Conservation (phyloP, 805 yeast genomes). For the Monosporozyma aerobia region DNA sequence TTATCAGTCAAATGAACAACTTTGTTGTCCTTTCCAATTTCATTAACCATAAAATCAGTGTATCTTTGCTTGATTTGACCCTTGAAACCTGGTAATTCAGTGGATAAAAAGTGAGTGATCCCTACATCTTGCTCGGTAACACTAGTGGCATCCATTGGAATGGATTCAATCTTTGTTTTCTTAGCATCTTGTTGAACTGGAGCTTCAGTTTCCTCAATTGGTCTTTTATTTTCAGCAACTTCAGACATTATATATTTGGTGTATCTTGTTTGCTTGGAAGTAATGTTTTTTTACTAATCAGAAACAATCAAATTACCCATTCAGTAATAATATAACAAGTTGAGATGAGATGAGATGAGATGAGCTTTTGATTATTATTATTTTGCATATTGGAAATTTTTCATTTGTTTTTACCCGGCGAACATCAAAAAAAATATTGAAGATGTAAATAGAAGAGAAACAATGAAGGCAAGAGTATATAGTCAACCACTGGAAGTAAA, state of each 20-base stretch:
- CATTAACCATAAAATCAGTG: slow-evolving; percentile 90
- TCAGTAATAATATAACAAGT: neutral
- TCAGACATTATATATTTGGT: neutral
- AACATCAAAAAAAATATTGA: neutral
- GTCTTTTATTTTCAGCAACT: slow-evolving; percentile 13
- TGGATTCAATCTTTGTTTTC: slow-evolving; percentile 9
- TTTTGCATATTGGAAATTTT: neutral
- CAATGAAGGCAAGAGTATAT: neutral
- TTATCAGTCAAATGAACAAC: slow-evolving; percentile 70
- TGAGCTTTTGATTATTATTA: neutral
- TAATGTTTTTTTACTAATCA: no score
- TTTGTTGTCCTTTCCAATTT: slow-evolving; percentile 56
- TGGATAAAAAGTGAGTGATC: slow-evolving; percentile 58
- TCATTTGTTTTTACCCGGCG: slow-evolving; percentile 1
- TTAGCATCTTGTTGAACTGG: slow-evolving; percentile 5
- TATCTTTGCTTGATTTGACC: slow-evolving; percentile 84
- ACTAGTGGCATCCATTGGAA: slow-evolving; percentile 25
- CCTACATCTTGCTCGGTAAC: slow-evolving; percentile 79
- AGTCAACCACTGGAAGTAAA: neutral
- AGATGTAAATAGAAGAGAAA: neutral
- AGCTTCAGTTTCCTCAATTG: slow-evolving; percentile 5
- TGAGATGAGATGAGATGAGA: neutral
- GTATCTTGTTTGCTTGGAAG: neutral
- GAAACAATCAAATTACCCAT: no score
- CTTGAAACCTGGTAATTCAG: slow-evolving; percentile 49